These are phyloP conservation scores for Stramenopiles sp. DNA, from an alignment of 352 stramenopile genomes.

Conservation along the genomic window DNA sequence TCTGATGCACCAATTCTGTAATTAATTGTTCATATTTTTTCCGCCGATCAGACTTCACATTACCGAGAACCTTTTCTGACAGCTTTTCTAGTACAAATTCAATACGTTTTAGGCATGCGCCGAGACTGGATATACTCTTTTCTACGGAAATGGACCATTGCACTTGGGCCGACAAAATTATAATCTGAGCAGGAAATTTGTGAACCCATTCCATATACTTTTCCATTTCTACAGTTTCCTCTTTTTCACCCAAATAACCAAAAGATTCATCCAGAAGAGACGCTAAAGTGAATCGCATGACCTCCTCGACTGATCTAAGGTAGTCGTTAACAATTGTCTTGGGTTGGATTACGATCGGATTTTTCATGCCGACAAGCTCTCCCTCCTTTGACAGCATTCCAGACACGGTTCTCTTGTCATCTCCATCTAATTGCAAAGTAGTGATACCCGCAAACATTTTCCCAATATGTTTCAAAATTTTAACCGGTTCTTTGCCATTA, in stretches of 20 bases:
- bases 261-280: slow-evolving; percentile 78
- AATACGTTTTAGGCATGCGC: slow-evolving; percentile 52
- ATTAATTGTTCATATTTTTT: slow-evolving; percentile 99
- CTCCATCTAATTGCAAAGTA: slow-evolving; percentile 49
- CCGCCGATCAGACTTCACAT: slow-evolving; percentile 23
- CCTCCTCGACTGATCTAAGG: slow-evolving; percentile 82
- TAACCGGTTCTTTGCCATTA: slow-evolving; percentile 89
- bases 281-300: slow-evolving; percentile 90
- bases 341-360: slow-evolving; percentile 16
- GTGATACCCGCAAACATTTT: slow-evolving; percentile 99
- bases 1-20: slow-evolving; percentile 98
- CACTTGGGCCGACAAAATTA: slow-evolving; percentile 92
- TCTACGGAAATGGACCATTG: slow-evolving; percentile 89
- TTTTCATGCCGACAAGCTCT: slow-evolving; percentile 75
- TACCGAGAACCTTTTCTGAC: slow-evolving; percentile 23
- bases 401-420: slow-evolving; percentile 29
- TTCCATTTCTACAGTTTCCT: slow-evolving; percentile 29
- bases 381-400: slow-evolving; percentile 96
- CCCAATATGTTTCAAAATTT: slow-evolving; percentile 73
- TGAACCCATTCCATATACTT: slow-evolving; percentile 88
- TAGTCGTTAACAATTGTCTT: slow-evolving; percentile 79
- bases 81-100: background rate
- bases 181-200: slow-evolving; percentile 91
- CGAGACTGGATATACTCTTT: slow-evolving; percentile 78
- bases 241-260: slow-evolving; percentile 42